Base-by-base conservation (phyloP, 139 green algal genomes). In the Cymbomonas tetramitiformis region DNA sequence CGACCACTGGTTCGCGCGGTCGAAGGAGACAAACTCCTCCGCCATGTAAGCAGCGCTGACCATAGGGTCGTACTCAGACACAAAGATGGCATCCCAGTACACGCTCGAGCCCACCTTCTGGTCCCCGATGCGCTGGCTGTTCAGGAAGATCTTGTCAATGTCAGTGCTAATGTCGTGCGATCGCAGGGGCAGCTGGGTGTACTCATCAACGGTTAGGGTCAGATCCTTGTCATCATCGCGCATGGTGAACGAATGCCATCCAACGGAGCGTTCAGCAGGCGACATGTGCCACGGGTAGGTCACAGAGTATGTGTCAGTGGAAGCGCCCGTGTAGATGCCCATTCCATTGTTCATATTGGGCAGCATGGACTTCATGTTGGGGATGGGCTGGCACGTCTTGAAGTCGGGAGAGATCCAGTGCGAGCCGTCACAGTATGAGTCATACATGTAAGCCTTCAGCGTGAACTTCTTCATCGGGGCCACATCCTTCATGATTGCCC, bases 361-460 rank as follows among this genome's bases (percentile, higher is more conserved):
- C 6, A 58, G 40, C 23, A 46, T 29, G 38, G n/a, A 32, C 59
- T 67, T 67, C 25, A 9, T 23, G 34, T 53, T 58, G 33, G n/a
- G 9, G 2, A 38, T 24, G 18, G 48, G 9, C 19, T 31, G 47
- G 59, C 50, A 61, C n/a, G 21, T 39, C 18, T 67, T 50, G 30
- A 52, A 60, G 30, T 67, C 59, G 33, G 59, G 59, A 3, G 49
- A 61, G 33, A 67, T 32, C 23, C 25, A 67, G 59, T 67, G 59
- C 21, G 30, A 19, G 34, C 50, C 59, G 32, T 41, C 34, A 40
- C 59, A 67, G 5, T 31, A 4, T 24, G 41, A 50, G 46, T 67
- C 59, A 50, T 55, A 67, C 18, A 67, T 33, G 49, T 46, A 67
- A 19, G 30, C 51, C 59, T 61, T 67, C 23, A 67, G 24, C 34